Evolutionary conservation across 345 rosid species (phyloP).

Genomic region (Firmiana major): DNA sequence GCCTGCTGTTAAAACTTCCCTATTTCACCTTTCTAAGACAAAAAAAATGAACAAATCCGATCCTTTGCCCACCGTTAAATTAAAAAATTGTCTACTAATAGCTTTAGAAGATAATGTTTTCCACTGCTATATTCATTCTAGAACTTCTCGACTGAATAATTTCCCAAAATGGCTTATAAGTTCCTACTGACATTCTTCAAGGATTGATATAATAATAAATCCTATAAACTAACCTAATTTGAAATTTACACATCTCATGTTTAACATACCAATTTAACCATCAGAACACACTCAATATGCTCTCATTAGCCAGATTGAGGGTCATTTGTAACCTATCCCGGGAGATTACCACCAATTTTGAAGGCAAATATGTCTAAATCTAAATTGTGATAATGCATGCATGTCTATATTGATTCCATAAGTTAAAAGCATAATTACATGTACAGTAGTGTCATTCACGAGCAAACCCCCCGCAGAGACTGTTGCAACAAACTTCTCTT

Average conservation of each 20-base stretch:
- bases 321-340: neutral
- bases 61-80: neutral
- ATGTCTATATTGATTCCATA: neutral
- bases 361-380: neutral
- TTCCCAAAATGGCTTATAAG: neutral
- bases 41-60: neutral
- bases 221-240: neutral
- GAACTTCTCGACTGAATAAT: neutral
- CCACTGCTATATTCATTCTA: neutral
- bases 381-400: constrained; percentile 1
- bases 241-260: neutral
- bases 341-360: neutral
- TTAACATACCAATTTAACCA: neutral
- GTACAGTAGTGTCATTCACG: constrained; percentile 78
- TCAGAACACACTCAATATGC: neutral
- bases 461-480: constrained; percentile 86
- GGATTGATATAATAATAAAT: neutral
- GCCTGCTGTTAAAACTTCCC: neutral
- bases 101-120: neutral
- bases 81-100: neutral
- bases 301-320: neutral
- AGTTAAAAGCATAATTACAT: constrained; percentile 43
- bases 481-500: constrained; percentile 54
- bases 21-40: too few relatives aligned
- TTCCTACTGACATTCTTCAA: neutral